Percentiles rank a stretch among this genome's conserved stretches.
phyloP scores from a whole-genome alignment of 2,329 filamentous ascomycete species.

The Venturia asperata region DNA sequence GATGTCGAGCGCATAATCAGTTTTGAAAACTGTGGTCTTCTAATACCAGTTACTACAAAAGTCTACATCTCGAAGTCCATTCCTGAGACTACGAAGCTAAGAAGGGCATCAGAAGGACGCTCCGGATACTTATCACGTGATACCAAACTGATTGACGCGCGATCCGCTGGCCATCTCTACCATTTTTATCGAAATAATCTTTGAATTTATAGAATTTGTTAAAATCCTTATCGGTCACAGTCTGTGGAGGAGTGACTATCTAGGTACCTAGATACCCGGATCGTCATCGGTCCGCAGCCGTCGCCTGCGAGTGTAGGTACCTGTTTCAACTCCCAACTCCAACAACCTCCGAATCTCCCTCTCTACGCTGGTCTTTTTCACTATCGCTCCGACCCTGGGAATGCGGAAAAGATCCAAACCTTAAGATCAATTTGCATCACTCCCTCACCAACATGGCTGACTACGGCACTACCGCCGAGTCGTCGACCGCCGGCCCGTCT shows the following conservation, averaged over 20 bases:
- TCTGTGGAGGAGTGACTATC: neutral
- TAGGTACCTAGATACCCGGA: neutral
- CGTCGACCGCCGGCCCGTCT: conserved; percentile 23
- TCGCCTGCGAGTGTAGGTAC: neutral
- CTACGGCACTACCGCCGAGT: conserved; percentile 22
- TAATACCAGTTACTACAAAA: too few relatives aligned
- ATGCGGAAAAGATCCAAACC: neutral
- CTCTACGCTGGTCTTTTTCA: neutral
- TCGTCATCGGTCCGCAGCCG: neutral
- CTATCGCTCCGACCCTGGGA: neutral
- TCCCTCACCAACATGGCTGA: conserved; percentile 29
- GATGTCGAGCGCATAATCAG: too few relatives aligned
- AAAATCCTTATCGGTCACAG: neutral
- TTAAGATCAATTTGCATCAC: conserved; percentile 4
- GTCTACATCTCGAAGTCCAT: too few relatives aligned
- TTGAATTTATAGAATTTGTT: too few relatives aligned
- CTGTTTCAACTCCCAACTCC: neutral
- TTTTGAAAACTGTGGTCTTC: too few relatives aligned
- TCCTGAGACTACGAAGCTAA: too few relatives aligned
- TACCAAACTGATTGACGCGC: too few relatives aligned
- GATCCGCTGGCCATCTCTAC: too few relatives aligned
- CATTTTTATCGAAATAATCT: too few relatives aligned
- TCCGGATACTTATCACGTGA: too few relatives aligned
- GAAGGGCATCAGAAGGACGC: too few relatives aligned
- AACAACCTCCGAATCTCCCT: neutral